Base-by-base conservation (phyloP, 192 early-diverging fungal genomes). In the Linderina pennispora region DNA sequence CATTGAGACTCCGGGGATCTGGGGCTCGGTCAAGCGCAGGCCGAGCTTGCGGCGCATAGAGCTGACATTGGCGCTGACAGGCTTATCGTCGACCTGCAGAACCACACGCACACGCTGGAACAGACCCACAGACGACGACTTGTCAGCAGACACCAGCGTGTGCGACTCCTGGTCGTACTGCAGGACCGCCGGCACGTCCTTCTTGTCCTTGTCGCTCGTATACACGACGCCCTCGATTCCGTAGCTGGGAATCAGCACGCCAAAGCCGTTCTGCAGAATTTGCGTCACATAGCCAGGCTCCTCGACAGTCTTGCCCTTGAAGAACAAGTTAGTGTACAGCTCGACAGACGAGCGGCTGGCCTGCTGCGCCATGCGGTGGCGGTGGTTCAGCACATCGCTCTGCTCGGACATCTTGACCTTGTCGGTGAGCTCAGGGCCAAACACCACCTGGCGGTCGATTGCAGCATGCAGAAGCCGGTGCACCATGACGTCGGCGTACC, bases 401-500 rank as follows among this genome's bases (percentile, higher is more conserved):
- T 80, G 69, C 79, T 87, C 65, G 82, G 97, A 55, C 89, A 79
- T 48, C 40, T 47, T 21, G 0, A 49, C 42, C 10, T 40, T 47
- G 1, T 17, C 21, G 13, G 46, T 36, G 19, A 55, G 31, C 10
- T 44, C 31, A 18, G 62, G 65, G 22, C 56, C 67, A 37, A 40
- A 51, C 1, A 50, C 54, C 6, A 47, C 56, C n/a, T n/a, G n/a
- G n/a, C n/a, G n/a, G n/a, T n/a, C n/a, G 14, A 75, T 28, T 23
- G 64, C 55, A 3, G 60, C 63, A 41, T 80, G 70, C 50, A 99
- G 70, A 31, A 87, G 62, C 17, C 96, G 77, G 75, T 99, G 96
- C 0, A 99, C 96, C 55, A 94, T 80, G 11, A 99, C 76, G 75
- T 97, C 94, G 38, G 96, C 83, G 58, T 99, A 99, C 71, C 97